These are phyloP conservation scores for Podaxis sp. DNA, from an alignment of 768 basidiomycete genomes.

Conservation along the genomic window DNA sequence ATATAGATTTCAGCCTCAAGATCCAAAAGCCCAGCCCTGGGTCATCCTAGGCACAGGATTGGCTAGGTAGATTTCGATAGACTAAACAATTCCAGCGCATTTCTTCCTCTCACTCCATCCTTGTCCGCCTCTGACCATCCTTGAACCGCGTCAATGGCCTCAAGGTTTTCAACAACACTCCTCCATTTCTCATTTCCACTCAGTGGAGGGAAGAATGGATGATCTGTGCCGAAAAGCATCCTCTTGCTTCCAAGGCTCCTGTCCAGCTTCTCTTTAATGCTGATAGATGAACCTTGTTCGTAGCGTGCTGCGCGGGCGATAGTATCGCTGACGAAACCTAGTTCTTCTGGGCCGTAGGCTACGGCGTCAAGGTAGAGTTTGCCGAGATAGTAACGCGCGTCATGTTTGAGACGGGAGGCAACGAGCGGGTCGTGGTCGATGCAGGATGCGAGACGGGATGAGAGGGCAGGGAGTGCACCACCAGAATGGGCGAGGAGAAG, in stretches of 20 bases:
- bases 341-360: slow-evolving; percentile 85
- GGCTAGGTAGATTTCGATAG: slow-evolving; percentile 23
- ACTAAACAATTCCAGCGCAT: slow-evolving; percentile 73
- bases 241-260: slow-evolving; percentile 52
- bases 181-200: slow-evolving; percentile 68
- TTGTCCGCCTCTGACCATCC: slow-evolving; percentile 63
- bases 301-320: slow-evolving; percentile 61
- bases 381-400: slow-evolving; percentile 82
- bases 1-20: slow-evolving; percentile 97
- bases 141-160: slow-evolving; percentile 68
- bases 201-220: slow-evolving; percentile 90
- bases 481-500: slow-evolving; percentile 87
- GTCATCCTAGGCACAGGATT: neutral
- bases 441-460: slow-evolving; percentile 82
- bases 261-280: slow-evolving; percentile 19
- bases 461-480: slow-evolving; percentile 79
- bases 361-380: slow-evolving; percentile 84
- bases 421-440: slow-evolving; percentile 84
- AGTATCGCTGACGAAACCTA: slow-evolving; percentile 73
- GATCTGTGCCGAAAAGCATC: slow-evolving; percentile 85
- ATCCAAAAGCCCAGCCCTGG: slow-evolving; percentile 63
- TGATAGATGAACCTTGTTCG: slow-evolving; percentile 32
- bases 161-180: slow-evolving; percentile 83
- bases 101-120: slow-evolving; percentile 65
- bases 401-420: slow-evolving; percentile 70